Evolutionary conservation across 768 basidiomycete genomes (phyloP), one percentile per base, ranked within the genome.

Genomic region (Pulveroboletus sp.): DNA sequence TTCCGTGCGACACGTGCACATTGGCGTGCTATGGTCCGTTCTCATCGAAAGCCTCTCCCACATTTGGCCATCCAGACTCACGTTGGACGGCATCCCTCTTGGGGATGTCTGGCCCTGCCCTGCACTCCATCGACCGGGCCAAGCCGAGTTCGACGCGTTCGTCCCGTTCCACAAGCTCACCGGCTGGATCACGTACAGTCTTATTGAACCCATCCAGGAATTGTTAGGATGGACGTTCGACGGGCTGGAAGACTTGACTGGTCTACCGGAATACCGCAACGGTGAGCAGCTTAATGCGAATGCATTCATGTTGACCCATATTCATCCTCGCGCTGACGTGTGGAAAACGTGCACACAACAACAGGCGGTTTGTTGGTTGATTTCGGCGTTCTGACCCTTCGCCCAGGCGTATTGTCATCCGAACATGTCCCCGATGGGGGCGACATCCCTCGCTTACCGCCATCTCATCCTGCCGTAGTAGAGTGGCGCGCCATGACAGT

Each of bases 401-500:
- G 85, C 52, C 73, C 77, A 0, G 66, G 69, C 18, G 72, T 70
- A 0, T 70, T 93, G 11, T 73, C 79, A 0, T 68, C 76, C n/a
- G 76, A 81, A 54, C 49, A 70, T 0, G 66, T 63, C 17, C 70
- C 79, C 7, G 47, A 55, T 5, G 31, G 11, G 5, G 18, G 15
- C 2, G 18, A 73, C 18, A 74, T 92, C 45, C 85, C 90, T 3
- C 78, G 76, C 36, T 75, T 88, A 21, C 69, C 76, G 12, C 78
- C 92, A 1, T 85, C 86, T 0, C 93, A 93, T 63, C 89, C 92
- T 0, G 92, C 92, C 6, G 85, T 98, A 49, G 83, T 97, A 33
- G 95, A 99, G 70, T 95, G 94, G 93, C 76, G 95, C 48, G 93
- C 94, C 0, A 79, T 99, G 78, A 98, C 95, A 0, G 90, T 99